Conservation (phyloP, 2,329 filamentous ascomycete species). For the Aspergillus alliaceus region DNA sequence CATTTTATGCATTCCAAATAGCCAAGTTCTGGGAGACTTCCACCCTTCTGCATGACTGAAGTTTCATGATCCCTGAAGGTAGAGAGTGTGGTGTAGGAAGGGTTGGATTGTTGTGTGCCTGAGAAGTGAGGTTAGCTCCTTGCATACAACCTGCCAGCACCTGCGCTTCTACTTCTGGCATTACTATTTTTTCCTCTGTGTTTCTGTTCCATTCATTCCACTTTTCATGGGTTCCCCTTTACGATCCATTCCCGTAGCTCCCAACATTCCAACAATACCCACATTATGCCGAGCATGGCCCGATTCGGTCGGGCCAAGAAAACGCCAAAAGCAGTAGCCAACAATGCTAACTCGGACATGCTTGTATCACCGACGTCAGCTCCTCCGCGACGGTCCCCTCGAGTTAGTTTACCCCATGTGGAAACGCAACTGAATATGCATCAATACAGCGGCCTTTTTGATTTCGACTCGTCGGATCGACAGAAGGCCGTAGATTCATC, state of each 20-base stretch:
- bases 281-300: slow-evolving; percentile 27
- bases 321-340: slow-evolving; percentile 19
- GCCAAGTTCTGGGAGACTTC: background rate
- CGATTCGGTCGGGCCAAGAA: slow-evolving; percentile 33
- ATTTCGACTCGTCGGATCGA: slow-evolving; percentile 25
- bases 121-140: background rate
- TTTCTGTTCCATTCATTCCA: slow-evolving; percentile 3
- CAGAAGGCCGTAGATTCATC: slow-evolving; percentile 24
- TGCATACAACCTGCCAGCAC: slow-evolving; percentile 1
- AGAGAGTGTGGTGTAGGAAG: too few species aligned
- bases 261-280: slow-evolving; percentile 14
- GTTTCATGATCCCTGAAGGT: background rate
- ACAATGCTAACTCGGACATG: slow-evolving; percentile 29
- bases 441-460: slow-evolving; percentile 41
- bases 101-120: too few species aligned
- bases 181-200: background rate
- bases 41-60: background rate
- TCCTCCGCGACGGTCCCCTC: slow-evolving; percentile 29
- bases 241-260: slow-evolving; percentile 4
- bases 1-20: background rate
- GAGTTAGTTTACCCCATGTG: slow-evolving; percentile 41
- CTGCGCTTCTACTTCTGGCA: background rate
- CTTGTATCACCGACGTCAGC: slow-evolving; percentile 20
- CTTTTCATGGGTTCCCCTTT: slow-evolving; percentile 9
- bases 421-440: slow-evolving; percentile 46